Evolutionary conservation across 169 alveolate species (phyloP).

Genomic region (Fabrea salina): DNA sequence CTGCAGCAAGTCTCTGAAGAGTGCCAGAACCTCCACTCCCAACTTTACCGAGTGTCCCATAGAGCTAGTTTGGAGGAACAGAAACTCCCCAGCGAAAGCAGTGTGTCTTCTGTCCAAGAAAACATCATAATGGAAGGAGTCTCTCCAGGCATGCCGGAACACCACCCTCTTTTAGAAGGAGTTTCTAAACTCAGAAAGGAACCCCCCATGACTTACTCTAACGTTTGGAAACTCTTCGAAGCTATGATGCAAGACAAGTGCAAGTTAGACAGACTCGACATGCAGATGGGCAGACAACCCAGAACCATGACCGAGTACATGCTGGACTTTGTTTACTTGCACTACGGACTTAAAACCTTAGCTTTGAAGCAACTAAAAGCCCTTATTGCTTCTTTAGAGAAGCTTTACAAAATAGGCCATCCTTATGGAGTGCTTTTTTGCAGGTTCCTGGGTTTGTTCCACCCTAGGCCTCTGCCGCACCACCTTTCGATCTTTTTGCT

Average conservation of each 20-base stretch:
- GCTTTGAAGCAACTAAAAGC: slow-evolving; percentile 1
- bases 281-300: not conserved
- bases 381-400: not conserved
- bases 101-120: slow-evolving; percentile 7
- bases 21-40: not conserved
- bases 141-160: not conserved
- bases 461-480: slow-evolving; percentile 6
- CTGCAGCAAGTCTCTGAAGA: slow-evolving; percentile 9
- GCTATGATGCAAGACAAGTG: slow-evolving; percentile 19
- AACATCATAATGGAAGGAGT: not conserved
- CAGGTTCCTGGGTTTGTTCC: slow-evolving; percentile 12
- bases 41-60: not conserved
- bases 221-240: slow-evolving; percentile 30
- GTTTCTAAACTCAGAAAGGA: slow-evolving; percentile 1
- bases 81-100: slow-evolving; percentile 7
- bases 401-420: slow-evolving; percentile 23
- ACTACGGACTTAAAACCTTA: slow-evolving; percentile 16
- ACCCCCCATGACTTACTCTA: slow-evolving; percentile 28
- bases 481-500: not conserved
- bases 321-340: slow-evolving; percentile 18
- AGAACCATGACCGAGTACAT: slow-evolving; percentile 28
- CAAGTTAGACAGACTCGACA: not conserved
- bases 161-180: not conserved
- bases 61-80: not conserved
- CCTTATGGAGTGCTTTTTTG: slow-evolving; percentile 26